phyloP scores from a whole-genome alignment of 1,139 yeast genomes.

The Saccharomyces hybrid region DNA sequence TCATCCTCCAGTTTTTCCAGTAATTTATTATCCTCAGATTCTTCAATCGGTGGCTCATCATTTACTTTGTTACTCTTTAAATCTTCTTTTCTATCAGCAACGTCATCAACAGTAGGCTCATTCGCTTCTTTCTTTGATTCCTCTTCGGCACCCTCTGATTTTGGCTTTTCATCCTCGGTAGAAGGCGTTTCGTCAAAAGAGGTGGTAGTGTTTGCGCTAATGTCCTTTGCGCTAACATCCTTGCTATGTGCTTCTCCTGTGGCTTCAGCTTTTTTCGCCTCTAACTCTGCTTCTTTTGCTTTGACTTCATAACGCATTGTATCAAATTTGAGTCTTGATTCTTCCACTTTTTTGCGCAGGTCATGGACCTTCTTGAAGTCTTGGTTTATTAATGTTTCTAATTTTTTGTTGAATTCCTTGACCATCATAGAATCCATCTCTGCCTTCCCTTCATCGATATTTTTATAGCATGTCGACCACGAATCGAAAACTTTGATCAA shows the following conservation, averaged over 20 bases:
- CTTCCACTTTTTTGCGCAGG: constrained; percentile 60
- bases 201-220: neutral
- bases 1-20: constrained; percentile 69
- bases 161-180: neutral
- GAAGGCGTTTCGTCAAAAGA: neutral
- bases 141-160: neutral
- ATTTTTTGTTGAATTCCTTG: constrained; percentile 47
- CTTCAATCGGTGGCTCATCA: neutral
- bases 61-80: neutral
- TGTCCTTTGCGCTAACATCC: neutral
- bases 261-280: constrained; percentile 9
- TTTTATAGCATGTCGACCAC: constrained; percentile 51
- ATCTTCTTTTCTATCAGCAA: neutral
- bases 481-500: constrained; percentile 23
- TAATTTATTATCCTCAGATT: constrained; percentile 18
- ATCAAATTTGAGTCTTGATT: constrained; percentile 63
- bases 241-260: neutral
- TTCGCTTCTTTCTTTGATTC: neutral
- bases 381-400: constrained; percentile 45
- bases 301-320: constrained; percentile 51
- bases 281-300: constrained; percentile 21
- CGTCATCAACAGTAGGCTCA: neutral
- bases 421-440: constrained; percentile 59
- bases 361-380: constrained; percentile 56
- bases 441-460: constrained; percentile 36